Evolutionary conservation across 2,329 filamentous ascomycete genomes (phyloP), one percentile per base, ranked within the genome.

Genomic region (Colletotrichum tamarilloi): DNA sequence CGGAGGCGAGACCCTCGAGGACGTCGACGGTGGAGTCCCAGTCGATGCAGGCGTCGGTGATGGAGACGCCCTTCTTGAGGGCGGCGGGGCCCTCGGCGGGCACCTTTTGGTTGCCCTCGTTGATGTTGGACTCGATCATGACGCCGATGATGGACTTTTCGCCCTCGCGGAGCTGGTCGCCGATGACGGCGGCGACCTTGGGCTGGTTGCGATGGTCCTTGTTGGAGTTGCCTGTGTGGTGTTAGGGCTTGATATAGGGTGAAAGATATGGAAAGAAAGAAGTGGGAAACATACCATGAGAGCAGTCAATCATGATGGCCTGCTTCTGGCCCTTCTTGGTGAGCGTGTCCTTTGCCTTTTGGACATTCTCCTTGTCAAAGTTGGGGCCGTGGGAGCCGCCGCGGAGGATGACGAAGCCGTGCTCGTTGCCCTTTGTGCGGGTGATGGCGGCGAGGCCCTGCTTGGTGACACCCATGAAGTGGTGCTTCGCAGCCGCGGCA

Each of bases 401-500:
- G 75, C 97, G 92, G 74, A 99, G 88, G 80, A 99, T 98, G 64
- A 98, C 94, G 81, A 99, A 99, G 80, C 97, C 97, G 85, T 99
- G 95, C 85, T 98, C 94, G 83, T 99, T 99, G 68, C 97, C 97
- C 70, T 90, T 91, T 19, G 97, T 99, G 83, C 94, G 92, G 62
- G 95, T 98, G 78, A 99, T 98, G 75, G 97, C 95, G 58, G 96
- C 97, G 74, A 98, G 88, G 74, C 97, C 97, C 81, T 98, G 95
- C 89, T 99, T 99, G 38, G 97, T 99, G 62, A 99, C 97, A 84
- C 95, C 96, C 89, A 99, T 93, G 88, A 99, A 99, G 87, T 98
- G 96, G 84, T 99, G 97, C 83, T 90, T 92, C n/a, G 93, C 89
- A 71, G 92, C 92, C 1, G 93, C 94, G 35, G 94, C 92, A 73